Conservation (phyloP, 2,329 filamentous ascomycete genomes). For the Cercospora sojina region DNA sequence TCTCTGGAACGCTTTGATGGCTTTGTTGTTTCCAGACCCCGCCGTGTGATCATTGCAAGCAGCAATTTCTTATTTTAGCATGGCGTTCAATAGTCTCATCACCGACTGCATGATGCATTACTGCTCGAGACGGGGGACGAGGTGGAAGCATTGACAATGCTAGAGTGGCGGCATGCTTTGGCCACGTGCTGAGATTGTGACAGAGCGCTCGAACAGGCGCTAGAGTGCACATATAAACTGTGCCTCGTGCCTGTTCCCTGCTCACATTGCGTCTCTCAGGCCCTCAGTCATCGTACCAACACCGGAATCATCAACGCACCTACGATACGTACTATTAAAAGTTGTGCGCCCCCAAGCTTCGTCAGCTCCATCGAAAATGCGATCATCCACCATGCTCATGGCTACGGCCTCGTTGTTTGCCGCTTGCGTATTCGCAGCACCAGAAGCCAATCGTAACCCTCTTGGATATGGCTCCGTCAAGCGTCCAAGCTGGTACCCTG, state of each 20-base stretch:
- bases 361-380: conserved; percentile 24
- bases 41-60: neutral
- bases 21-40: neutral
- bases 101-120: neutral
- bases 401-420: conserved; percentile 17
- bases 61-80: conserved; percentile 1
- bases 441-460: conserved; percentile 6
- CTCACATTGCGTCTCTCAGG: neutral
- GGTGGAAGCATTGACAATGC: neutral
- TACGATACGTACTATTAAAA: neutral
- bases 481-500: conserved; percentile 22
- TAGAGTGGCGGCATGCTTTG: conserved; percentile 1
- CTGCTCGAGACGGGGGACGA: neutral
- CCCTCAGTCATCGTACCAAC: conserved; percentile 3
- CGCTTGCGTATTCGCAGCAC: conserved; percentile 17
- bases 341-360: conserved; percentile 4
- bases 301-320: neutral
- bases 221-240: conserved; percentile 12
- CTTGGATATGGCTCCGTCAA: conserved; percentile 18
- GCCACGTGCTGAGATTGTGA: neutral
- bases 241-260: neutral
- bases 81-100: neutral
- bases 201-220: neutral
- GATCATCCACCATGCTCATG: conserved; percentile 24
- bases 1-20: neutral